Evolutionary conservation across 352 stramenopile genomes (phyloP), one percentile per base, ranked within the genome.

Genomic region (Phytopythium delawarense): DNA sequence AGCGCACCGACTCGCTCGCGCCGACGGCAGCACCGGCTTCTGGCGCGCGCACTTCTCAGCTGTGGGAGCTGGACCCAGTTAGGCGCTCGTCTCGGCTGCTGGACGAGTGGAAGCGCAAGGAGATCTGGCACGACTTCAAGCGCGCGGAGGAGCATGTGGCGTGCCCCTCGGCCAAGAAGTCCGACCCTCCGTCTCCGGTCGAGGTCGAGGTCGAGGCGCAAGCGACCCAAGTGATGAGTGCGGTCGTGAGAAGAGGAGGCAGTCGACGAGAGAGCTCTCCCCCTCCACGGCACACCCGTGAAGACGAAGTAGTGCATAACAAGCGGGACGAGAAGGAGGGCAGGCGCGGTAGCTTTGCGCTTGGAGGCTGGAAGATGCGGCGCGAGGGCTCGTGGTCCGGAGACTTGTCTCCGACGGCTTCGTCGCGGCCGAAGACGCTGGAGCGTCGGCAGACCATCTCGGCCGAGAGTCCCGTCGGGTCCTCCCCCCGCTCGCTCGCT

Each of bases 111-210:
- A 90, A 90, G 63, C 77, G 81, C 18, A 87, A 88, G 58, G 79
- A 90, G 50, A 85, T 90, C 59, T 90, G 81, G 81, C 73, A 86
- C 69, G 77, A 88, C 54, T 75, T 88, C 40, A 90, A 90, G 57
- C 71, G 75, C 32, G 81, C 79, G 1, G 81, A 90, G 57, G 81
- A 85, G 40, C 75, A 68, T n/a, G 58, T 89, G 0, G 59, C 68
- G 20, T 25, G 59, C n/a, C 61, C 67, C 63, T 23, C 60, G 63
- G 62, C 8, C 35, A 34, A 7, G 62, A 71, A 30, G 39, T 64
- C 23, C 13, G 45, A 45, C 12, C 20, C 57, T 46, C n/a, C 34
- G 32, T 48, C 23, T 12, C 30, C 32, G 11, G 34, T 48, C 5
- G 34, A 48, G 16, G 12, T 58, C 12, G 52, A 58, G 16, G 12